These are phyloP conservation scores for Rhizopogon salebrosus DNA, from an alignment of 768 basidiomycete species.

Conservation along the genomic window DNA sequence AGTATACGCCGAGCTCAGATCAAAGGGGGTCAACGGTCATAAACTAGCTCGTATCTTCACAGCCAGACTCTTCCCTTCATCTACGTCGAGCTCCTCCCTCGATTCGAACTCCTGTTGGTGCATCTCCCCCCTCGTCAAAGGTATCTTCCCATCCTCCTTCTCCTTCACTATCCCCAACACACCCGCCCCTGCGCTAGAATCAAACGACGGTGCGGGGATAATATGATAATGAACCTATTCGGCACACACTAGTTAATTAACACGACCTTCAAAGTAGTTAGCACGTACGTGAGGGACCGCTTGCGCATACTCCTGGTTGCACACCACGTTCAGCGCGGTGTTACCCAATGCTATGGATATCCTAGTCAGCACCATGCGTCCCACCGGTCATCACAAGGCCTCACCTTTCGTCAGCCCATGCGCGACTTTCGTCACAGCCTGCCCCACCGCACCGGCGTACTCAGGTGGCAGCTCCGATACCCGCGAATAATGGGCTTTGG, in stretches of 20 bases:
- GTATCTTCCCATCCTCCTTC: constrained; percentile 3
- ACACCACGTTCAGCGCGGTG: constrained; percentile 69
- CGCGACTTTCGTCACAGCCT: constrained; percentile 56
- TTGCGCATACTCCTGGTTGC: constrained; percentile 80
- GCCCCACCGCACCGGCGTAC: constrained; percentile 53
- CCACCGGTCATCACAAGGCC: constrained; percentile 5
- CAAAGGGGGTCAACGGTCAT: too few species aligned
- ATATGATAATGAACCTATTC: constrained; percentile 73
- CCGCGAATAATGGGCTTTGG: constrained; percentile 56
- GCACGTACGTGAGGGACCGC: constrained; percentile 66
- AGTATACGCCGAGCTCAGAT: too few species aligned
- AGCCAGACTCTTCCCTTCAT: constrained; percentile 44
- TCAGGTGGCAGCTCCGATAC: constrained; percentile 63
- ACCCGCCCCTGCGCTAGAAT: constrained; percentile 6
- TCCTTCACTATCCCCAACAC: neutral
- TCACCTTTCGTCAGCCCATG: constrained; percentile 58
- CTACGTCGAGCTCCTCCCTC: constrained; percentile 55
- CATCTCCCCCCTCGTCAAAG: constrained; percentile 47
- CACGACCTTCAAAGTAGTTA: neutral
- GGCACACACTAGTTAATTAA: neutral
- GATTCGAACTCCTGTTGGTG: constrained; percentile 55
- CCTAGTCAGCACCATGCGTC: neutral
- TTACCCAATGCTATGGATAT: constrained; percentile 35
- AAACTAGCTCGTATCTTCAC: constrained; percentile 41
- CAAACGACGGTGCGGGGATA: constrained; percentile 60